Conservation (phyloP, 1,284 basidiomycete species). For the Ceratobasidium sp. region DNA sequence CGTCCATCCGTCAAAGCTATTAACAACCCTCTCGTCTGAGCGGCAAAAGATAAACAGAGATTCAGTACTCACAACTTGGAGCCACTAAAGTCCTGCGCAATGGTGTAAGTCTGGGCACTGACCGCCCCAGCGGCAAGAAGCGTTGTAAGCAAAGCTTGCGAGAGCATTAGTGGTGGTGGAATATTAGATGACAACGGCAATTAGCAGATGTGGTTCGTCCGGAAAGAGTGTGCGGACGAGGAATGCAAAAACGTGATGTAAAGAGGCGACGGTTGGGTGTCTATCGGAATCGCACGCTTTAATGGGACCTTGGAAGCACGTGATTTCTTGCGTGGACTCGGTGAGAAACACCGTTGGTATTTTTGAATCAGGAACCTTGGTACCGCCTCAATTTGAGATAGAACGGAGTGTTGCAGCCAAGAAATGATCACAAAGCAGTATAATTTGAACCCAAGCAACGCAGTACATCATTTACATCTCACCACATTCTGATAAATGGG, state of each 20-base stretch:
- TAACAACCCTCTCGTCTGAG: background rate
- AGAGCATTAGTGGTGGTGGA: slow-evolving; percentile 3
- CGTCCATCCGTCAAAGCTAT: slow-evolving; percentile 40
- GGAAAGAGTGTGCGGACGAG: background rate
- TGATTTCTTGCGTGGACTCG: slow-evolving; percentile 10
- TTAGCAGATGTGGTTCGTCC: slow-evolving; percentile 5
- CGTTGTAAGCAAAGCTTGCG: background rate
- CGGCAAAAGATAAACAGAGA: background rate
- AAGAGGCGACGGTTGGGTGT: no score
- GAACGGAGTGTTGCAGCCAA: no score
- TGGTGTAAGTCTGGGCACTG: slow-evolving; percentile 21
- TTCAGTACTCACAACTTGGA: slow-evolving; percentile 14
- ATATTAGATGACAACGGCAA: background rate
- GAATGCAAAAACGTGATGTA: background rate
- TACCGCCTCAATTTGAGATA: no score
- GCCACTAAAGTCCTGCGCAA: slow-evolving; percentile 26
- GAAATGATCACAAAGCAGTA: no score
- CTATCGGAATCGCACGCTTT: no score
- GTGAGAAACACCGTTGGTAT: slow-evolving; percentile 17
- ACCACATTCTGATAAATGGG: slow-evolving; percentile 51
- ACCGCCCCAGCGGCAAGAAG: background rate
- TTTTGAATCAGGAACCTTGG: no score
- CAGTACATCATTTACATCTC: slow-evolving; percentile 51
- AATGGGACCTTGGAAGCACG: background rate
- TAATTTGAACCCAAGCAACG: no score